Conservation (phyloP, 805 yeast species). For the Nakazawaea ambrosiae region DNA sequence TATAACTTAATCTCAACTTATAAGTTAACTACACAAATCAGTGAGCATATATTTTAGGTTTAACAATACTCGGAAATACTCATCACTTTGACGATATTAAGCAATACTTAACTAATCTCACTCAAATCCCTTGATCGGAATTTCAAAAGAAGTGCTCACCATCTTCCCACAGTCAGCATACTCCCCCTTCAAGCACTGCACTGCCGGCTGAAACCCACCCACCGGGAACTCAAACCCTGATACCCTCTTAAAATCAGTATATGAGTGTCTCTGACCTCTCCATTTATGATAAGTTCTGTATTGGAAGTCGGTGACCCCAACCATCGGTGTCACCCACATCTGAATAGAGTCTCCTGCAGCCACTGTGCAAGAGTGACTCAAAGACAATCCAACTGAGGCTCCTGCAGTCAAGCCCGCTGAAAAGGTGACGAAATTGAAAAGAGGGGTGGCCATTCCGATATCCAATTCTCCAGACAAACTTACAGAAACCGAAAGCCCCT, state of each 20-base stretch:
- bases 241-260: slow-evolving; percentile 1
- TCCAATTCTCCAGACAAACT: neutral
- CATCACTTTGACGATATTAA: no score
- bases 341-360: slow-evolving; percentile 9
- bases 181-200: slow-evolving; percentile 4
- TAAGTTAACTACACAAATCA: no score
- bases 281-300: slow-evolving; percentile 3
- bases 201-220: slow-evolving; percentile 8
- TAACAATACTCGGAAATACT: no score
- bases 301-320: slow-evolving; percentile 6
- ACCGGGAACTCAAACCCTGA: slow-evolving; percentile 6
- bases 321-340: slow-evolving; percentile 10
- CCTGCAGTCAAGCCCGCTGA: neutral
- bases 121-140: neutral
- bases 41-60: no score
- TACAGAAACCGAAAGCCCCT: slow-evolving; percentile 4
- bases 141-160: neutral
- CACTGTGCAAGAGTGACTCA: slow-evolving; percentile 8
- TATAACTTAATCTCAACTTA: no score
- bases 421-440: neutral
- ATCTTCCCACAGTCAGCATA: slow-evolving; percentile 5
- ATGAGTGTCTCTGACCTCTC: neutral
- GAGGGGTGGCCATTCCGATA: neutral
- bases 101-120: no score
- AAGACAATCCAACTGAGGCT: slow-evolving; percentile 2